phyloP scores from a whole-genome alignment of 768 basidiomycete species.

The Porpolomopsis calyptriformis region DNA sequence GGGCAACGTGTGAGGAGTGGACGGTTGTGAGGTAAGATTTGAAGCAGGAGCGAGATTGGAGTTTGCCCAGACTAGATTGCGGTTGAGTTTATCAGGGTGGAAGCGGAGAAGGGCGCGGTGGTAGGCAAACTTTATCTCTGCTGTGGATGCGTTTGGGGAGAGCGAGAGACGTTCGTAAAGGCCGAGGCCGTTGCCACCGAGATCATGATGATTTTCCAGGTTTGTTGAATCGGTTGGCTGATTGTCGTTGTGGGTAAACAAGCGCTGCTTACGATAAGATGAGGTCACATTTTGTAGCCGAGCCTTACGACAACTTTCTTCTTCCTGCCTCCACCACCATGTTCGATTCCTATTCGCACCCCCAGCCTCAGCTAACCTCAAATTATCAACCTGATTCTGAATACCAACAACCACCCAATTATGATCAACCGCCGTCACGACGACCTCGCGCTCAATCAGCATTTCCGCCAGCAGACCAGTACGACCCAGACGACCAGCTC shows the following conservation, averaged over 20 bases:
- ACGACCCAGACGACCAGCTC: conserved; percentile 22
- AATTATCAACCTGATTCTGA: neutral
- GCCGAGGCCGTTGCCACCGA: conserved; percentile 18
- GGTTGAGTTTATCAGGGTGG: conserved; percentile 43
- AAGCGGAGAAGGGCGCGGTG: conserved; percentile 50
- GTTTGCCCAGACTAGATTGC: neutral
- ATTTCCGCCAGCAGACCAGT: conserved; percentile 28
- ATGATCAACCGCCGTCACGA: conserved; percentile 13
- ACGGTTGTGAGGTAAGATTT: neutral
- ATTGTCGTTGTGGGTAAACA: neutral
- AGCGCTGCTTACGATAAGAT: neutral
- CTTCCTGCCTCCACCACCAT: conserved; percentile 10
- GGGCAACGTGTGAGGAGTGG: neutral
- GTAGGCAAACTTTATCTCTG: conserved; percentile 60
- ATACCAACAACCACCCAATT: conserved; percentile 10
- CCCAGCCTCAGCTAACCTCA: conserved; percentile 19
- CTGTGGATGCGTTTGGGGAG: conserved; percentile 33
- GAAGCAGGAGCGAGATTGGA: neutral
- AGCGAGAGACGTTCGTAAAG: conserved; percentile 54
- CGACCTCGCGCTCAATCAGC: conserved; percentile 27
- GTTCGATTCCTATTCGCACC: conserved; percentile 21
- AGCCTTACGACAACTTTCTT: neutral
- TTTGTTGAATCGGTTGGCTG: neutral
- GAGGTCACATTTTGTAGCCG: neutral
- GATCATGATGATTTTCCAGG: neutral